Evolutionary conservation across 805 yeast species (phyloP).

Genomic region (Cyberlindnera misumaiensis): DNA sequence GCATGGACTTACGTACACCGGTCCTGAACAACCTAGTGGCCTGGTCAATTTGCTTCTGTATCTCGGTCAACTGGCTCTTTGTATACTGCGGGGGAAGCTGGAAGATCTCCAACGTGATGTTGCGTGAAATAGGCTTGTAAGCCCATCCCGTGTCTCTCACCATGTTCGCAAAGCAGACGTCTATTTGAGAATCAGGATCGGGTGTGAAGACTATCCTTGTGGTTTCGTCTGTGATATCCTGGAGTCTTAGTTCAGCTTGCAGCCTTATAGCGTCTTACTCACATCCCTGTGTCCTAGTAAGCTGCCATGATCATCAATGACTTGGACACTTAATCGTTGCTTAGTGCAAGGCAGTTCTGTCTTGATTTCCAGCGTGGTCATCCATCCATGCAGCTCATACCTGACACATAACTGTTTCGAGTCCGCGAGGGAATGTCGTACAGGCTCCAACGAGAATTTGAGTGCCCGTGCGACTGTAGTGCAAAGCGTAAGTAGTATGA

Average conservation of each 20-base stretch:
- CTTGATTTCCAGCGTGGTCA: conserved; percentile 13
- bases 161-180: conserved; percentile 25
- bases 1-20: neutral
- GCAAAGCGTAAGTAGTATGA: too few species aligned
- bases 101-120: conserved; percentile 2
- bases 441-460: neutral
- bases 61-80: neutral
- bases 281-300: conserved; percentile 7
- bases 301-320: conserved; percentile 10
- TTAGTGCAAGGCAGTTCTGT: conserved; percentile 1
- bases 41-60: neutral
- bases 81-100: conserved; percentile 1
- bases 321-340: conserved; percentile 7
- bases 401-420: conserved; percentile 1
- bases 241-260: neutral
- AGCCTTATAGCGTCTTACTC: too few species aligned
- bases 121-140: conserved; percentile 15
- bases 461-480: neutral
- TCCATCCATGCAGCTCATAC: conserved; percentile 6
- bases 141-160: conserved; percentile 31
- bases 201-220: conserved; percentile 12
- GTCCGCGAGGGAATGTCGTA: too few species aligned
- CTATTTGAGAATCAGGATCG: conserved; percentile 6
- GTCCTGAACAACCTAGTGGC: neutral
- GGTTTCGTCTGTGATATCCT: conserved; percentile 7